These are phyloP conservation scores for Lolium multiflorum DNA, from an alignment of 176 grass and related monocot genomes.

Conservation along the genomic window DNA sequence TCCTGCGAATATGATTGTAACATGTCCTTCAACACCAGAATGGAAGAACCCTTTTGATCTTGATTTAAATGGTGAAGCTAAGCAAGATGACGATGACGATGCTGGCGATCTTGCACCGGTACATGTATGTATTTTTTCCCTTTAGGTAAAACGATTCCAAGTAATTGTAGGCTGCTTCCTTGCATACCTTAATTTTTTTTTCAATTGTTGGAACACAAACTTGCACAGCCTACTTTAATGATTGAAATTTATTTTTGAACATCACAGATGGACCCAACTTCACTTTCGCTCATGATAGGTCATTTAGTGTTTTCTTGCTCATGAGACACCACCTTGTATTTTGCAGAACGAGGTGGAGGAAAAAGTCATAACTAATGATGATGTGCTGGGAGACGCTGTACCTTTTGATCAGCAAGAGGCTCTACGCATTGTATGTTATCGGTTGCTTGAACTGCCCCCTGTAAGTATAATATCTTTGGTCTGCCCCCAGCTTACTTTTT, in stretches of 20 bases:
- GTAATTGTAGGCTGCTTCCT: conserved; percentile 30
- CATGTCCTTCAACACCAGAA: conserved; percentile 88
- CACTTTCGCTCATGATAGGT: not conserved
- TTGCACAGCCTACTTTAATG: not conserved
- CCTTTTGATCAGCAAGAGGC: conserved; percentile 84
- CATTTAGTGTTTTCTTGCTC: conserved; percentile 27
- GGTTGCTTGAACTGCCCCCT: conserved; percentile 72
- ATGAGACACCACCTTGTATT: conserved; percentile 20
- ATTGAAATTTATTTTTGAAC: conserved; percentile 22
- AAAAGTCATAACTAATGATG: conserved; percentile 90
- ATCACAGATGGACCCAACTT: conserved; percentile 11
- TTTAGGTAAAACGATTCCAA: not conserved
- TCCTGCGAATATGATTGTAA: conserved; percentile 67
- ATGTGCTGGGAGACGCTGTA: conserved; percentile 81
- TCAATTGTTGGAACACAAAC: conserved; percentile 23
- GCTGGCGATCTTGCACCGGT: conserved; percentile 52
- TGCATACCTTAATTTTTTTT: not conserved
- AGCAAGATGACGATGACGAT: conserved; percentile 86
- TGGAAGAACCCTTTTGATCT: conserved; percentile 92
- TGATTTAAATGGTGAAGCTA: conserved; percentile 97
- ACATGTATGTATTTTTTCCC: conserved; percentile 57
- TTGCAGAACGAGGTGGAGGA: conserved; percentile 70
- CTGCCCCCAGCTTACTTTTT: not conserved
- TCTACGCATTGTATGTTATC: conserved; percentile 76
- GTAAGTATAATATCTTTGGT: conserved; percentile 56